Base-by-base conservation (phyloP, 331 rosid genomes). In the Acacia concinna region DNA sequence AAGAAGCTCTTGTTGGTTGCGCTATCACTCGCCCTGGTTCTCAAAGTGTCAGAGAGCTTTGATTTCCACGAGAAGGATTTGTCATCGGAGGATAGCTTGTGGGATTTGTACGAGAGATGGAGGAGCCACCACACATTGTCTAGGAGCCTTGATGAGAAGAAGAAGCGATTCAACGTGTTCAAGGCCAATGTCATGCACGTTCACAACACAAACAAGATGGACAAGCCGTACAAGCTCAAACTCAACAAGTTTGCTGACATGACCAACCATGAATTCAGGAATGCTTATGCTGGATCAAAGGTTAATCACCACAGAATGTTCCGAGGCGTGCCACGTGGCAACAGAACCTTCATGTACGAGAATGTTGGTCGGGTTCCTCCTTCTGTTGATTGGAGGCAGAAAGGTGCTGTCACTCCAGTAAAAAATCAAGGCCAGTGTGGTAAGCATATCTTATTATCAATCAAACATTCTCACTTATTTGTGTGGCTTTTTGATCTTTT, bases 401-500 rank as follows among this genome's bases (percentile, higher is more conserved):
- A 85, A 59, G 98, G 99, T 30, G 98, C 98, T 20, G 97, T 93
- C 21, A 84, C 86, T 68, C 62, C 38, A 11, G 88, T 93, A 14
- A 96, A 96, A 86, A 81, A 91, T 83, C 99, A 96, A 88, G 97
- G 98, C 79, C 87, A 51, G 2, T 96, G 99, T 73, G 98, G 99
- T 95, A 89, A 81, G 91, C 43, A 52, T 14, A 66, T n/a, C n/a
- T n/a, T n/a, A n/a, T 21, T 32, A 73, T 30, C 57, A 74, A 5
- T 71, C 64, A 20, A 64, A 65, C 35, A 20, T 5, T 38, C 25
- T 21, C 18, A 23, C 15, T 0, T 11, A 57, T 27, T 8, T 27
- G 4, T 23, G 18, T 11, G 1, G 34, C 18, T 4, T 59, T 60
- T 60, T 14, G 0, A 25, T 25, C 12, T 27, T 27, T 25, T 8